A percentile compares a stretch with the other conserved stretches of the same genome.
These are phyloP conservation scores for Darksidea phi DNA, from an alignment of 495 filamentous ascomycete genomes.

Conservation along the genomic window DNA sequence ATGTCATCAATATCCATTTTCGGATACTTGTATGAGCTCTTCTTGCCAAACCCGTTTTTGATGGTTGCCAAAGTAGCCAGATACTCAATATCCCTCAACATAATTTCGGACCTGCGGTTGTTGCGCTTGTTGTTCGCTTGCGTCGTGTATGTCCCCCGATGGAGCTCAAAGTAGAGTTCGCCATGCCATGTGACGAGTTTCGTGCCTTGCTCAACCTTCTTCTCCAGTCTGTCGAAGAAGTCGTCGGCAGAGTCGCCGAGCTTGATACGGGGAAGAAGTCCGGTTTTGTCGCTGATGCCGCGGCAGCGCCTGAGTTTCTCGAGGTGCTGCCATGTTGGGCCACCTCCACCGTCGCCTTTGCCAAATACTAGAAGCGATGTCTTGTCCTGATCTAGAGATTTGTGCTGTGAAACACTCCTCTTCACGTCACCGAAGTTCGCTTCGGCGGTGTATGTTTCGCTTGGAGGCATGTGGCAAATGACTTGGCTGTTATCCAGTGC, in stretches of 20 bases:
- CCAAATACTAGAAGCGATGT: constrained; percentile 90
- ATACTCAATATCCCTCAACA: constrained; percentile 83
- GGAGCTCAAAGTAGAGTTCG: constrained; percentile 95
- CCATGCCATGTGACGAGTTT: constrained; percentile 96
- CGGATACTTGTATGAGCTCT: constrained; percentile 71
- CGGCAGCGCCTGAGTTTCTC: constrained; percentile 95
- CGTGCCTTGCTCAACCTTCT: constrained; percentile 65
- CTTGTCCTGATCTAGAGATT: constrained; percentile 86
- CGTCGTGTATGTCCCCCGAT: constrained; percentile 94
- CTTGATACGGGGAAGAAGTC: constrained; percentile 78
- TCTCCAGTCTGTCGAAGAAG: constrained; percentile 83
- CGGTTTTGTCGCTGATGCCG: constrained; percentile 84
- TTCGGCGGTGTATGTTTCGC: constrained; percentile 91
- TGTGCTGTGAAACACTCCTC: constrained; percentile 87
- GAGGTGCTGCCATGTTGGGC: constrained; percentile 87
- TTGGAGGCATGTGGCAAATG: constrained; percentile 92
- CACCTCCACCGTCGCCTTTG: constrained; percentile 93
- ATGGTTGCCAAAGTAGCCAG: constrained; percentile 84
- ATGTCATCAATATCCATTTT: constrained; percentile 87
- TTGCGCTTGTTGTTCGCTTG: constrained; percentile 96
- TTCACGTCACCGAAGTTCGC: constrained; percentile 95
- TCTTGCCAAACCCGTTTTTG: constrained; percentile 48
- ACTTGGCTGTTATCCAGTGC: constrained; percentile 92
- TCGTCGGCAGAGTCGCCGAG: constrained; percentile 94
- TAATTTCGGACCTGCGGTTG: constrained; percentile 79